Conservation (phyloP, 164 flowering plant genomes). For the Hamamelis virginiana region DNA sequence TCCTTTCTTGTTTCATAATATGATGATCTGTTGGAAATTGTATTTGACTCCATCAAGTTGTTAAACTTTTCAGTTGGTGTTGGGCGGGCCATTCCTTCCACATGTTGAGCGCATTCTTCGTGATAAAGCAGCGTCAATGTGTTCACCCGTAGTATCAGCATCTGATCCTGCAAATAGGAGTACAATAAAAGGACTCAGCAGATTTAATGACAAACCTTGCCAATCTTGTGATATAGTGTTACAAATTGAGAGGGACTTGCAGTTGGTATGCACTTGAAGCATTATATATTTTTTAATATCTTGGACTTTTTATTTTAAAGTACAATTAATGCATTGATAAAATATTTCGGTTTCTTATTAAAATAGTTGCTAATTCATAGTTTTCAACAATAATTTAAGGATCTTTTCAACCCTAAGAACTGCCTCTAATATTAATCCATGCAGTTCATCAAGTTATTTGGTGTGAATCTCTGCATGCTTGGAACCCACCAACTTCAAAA, state of each 20-base stretch:
- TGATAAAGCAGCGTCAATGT: slow-evolving; percentile 59
- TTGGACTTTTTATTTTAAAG: too few relatives aligned
- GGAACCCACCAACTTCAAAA: slow-evolving; percentile 91
- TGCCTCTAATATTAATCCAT: slow-evolving; percentile 3
- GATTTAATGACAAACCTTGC: slow-evolving; percentile 37
- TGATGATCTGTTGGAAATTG: background rate
- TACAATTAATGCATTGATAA: too few relatives aligned
- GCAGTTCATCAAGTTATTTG: slow-evolving; percentile 62
- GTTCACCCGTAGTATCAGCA: slow-evolving; percentile 71
- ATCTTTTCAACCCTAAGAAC: background rate
- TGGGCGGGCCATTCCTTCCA: slow-evolving; percentile 91
- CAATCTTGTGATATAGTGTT: slow-evolving; percentile 71
- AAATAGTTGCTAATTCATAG: background rate
- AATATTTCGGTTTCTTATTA: background rate
- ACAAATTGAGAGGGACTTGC: slow-evolving; percentile 48
- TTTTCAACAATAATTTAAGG: too few relatives aligned
- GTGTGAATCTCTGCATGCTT: slow-evolving; percentile 63
- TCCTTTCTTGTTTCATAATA: too few relatives aligned
- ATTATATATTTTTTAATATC: slow-evolving; percentile 1
- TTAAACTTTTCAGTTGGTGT: slow-evolving; percentile 56
- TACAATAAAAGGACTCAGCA: slow-evolving; percentile 39
- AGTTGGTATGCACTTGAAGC: slow-evolving; percentile 40
- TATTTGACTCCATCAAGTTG: slow-evolving; percentile 4
- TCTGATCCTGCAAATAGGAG: slow-evolving; percentile 62
- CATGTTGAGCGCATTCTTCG: slow-evolving; percentile 77